Evolutionary conservation across 768 basidiomycete genomes (phyloP).

Genomic region (Suillus discolor): DNA sequence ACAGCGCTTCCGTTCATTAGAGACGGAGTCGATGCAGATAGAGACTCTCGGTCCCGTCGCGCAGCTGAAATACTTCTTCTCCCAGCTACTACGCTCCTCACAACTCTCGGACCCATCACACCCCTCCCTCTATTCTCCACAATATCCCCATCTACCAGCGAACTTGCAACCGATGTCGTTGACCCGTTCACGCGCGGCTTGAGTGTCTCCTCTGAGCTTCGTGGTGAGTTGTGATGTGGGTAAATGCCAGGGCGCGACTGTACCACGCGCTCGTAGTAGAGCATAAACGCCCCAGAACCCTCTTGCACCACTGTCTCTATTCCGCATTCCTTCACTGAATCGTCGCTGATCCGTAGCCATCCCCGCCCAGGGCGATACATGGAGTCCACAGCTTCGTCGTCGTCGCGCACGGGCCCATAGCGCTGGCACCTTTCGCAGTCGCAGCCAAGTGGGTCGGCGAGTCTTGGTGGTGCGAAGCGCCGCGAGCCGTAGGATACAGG

Average conservation of each 20-base stretch:
- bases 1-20: conserved; percentile 28
- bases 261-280: conserved; percentile 85
- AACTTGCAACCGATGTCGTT: conserved; percentile 47
- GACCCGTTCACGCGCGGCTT: conserved; percentile 56
- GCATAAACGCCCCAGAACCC: conserved; percentile 82
- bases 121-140: conserved; percentile 21
- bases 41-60: conserved; percentile 31
- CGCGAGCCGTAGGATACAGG: conserved; percentile 39
- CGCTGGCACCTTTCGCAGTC: conserved; percentile 47
- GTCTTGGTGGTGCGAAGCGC: conserved; percentile 42
- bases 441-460: conserved; percentile 47
- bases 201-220: conserved; percentile 68
- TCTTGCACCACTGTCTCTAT: conserved; percentile 74
- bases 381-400: conserved; percentile 39
- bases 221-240: conserved; percentile 37
- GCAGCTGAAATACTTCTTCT: conserved; percentile 42
- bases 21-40: conserved; percentile 11
- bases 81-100: conserved; percentile 56
- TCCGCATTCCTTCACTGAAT: conserved; percentile 73
- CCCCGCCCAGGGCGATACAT: conserved; percentile 53
- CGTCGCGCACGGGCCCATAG: conserved; percentile 62
- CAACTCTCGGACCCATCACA: conserved; percentile 49
- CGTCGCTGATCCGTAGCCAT: conserved; percentile 92
- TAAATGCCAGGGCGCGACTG: conserved; percentile 37
- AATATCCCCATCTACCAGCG: conserved; percentile 25